phyloP scores from a whole-genome alignment of 108 stramenopile genomes.

The Licmophora abbreviata region DNA sequence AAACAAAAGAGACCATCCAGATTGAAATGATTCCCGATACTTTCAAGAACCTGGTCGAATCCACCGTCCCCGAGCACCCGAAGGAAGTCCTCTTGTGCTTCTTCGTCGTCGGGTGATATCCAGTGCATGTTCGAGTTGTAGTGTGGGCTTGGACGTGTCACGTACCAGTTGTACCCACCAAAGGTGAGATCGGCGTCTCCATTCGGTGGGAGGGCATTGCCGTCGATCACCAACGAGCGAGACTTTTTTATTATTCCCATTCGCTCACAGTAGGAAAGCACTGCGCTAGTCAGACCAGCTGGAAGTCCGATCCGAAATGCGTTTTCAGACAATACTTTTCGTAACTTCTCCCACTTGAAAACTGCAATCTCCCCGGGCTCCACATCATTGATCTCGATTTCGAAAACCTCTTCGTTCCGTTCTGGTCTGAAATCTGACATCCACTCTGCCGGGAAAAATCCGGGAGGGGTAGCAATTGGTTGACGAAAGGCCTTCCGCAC shows the following conservation, averaged over 20 bases:
- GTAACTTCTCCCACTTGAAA: too few relatives aligned
- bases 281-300: background rate
- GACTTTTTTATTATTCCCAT: background rate
- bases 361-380: too few relatives aligned
- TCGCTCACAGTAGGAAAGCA: background rate
- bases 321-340: too few relatives aligned
- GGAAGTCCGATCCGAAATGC: too few relatives aligned
- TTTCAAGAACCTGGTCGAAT: conserved; percentile 47
- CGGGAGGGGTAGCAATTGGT: conserved; percentile 31
- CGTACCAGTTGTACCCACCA: background rate
- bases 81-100: conserved; percentile 32
- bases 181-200: too few relatives aligned
- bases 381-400: too few relatives aligned
- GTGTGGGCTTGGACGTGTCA: conserved; percentile 16
- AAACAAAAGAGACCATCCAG: conserved; percentile 45
- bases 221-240: background rate
- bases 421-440: too few relatives aligned
- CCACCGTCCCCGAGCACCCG: conserved; percentile 44
- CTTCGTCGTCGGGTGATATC: conserved; percentile 42
- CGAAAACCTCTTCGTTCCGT: too few relatives aligned
- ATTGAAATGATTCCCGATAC: conserved; percentile 42
- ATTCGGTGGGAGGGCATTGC: too few relatives aligned
- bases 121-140: conserved; percentile 75
- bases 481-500: conserved; percentile 17
- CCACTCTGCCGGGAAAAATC: conserved; percentile 5